Percentiles rank a stretch among this genome's conserved stretches.
Conservation (phyloP, 2,329 filamentous ascomycete genomes). For the Colletotrichum sp. region DNA sequence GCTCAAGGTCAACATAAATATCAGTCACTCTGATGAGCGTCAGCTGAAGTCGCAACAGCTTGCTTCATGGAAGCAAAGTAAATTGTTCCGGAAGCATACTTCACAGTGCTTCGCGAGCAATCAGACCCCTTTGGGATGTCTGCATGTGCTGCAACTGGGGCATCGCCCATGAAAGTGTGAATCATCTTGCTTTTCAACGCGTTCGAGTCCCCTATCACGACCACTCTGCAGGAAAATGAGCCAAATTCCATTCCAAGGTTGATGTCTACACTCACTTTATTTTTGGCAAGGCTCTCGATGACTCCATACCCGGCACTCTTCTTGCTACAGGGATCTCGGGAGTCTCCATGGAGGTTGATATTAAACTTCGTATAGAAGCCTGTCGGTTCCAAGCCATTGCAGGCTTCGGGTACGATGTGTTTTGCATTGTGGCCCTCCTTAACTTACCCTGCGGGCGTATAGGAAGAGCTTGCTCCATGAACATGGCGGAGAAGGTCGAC, state of each 20-base stretch:
- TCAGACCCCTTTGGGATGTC: background rate
- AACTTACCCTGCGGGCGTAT: background rate
- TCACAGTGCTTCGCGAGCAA: background rate
- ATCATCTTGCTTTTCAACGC: background rate
- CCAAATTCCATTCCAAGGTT: background rate
- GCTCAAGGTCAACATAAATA: background rate
- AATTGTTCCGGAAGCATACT: fast-evolving
- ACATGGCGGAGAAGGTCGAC: background rate
- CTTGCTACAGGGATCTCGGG: background rate
- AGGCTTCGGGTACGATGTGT: background rate
- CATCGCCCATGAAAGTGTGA: background rate
- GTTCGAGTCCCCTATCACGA: background rate
- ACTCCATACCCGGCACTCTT: background rate
- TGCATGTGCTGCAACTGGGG: background rate
- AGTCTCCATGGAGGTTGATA: background rate
- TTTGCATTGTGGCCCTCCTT: background rate
- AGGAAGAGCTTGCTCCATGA: background rate
- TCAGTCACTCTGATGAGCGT: background rate
- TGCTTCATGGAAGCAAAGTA: background rate
- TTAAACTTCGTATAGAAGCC: background rate
- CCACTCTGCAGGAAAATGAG: background rate
- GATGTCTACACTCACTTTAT: background rate
- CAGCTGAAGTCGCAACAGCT: background rate
- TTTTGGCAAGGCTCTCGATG: background rate
- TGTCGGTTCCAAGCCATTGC: background rate